A percentile compares a stretch with the other conserved stretches of the same genome.
These are phyloP conservation scores for Hanseniaspora taiwanica DNA, from an alignment of 805 yeast genomes.

Conservation along the genomic window DNA sequence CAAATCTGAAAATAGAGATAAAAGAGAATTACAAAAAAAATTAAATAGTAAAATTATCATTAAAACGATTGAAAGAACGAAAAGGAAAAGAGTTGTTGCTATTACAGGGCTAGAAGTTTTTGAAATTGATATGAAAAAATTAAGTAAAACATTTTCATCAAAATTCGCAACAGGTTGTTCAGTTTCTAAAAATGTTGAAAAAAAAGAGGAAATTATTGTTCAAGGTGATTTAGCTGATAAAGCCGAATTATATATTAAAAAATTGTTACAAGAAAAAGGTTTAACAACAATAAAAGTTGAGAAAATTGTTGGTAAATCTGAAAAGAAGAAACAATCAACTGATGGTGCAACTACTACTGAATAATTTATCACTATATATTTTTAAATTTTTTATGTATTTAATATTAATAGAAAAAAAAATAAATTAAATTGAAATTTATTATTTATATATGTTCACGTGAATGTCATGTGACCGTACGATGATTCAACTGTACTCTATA, in stretches of 20 bases:
- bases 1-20: conserved; percentile 74
- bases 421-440: no score
- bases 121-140: conserved; percentile 77
- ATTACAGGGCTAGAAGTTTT: conserved; percentile 81
- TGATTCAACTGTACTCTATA: no score
- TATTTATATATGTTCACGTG: no score
- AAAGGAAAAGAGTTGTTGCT: conserved; percentile 76
- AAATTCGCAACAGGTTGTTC: conserved; percentile 95
- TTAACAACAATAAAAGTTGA: conserved; percentile 80
- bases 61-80: conserved; percentile 81
- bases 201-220: conserved; percentile 80
- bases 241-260: conserved; percentile 62
- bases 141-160: conserved; percentile 84
- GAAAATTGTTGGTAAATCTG: conserved; percentile 69
- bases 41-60: conserved; percentile 69
- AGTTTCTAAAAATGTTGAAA: conserved; percentile 79
- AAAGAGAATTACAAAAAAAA: conserved; percentile 68
- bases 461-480: no score
- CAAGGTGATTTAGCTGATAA: conserved; percentile 95
- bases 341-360: conserved; percentile 6
- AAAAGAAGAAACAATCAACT: conserved; percentile 34
- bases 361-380: no score
- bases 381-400: no score
- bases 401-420: no score
- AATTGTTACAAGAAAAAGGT: conserved; percentile 68